Evolutionary conservation across 257 asterid genomes (phyloP).

Genomic region (Ocimum tenuiflorum): DNA sequence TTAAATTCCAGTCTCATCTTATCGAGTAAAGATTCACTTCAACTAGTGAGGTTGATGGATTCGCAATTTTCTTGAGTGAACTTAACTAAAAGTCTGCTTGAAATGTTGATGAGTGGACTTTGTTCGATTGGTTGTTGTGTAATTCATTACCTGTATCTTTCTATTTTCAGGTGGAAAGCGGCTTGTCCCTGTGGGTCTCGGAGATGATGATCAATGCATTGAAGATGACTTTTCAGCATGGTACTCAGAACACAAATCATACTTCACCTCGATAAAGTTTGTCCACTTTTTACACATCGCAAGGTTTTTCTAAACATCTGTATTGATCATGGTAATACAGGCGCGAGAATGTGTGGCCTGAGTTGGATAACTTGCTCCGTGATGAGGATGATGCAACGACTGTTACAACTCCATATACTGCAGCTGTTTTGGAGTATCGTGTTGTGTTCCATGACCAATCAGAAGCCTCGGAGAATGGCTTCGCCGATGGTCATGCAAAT

Average conservation of each 20-base stretch:
- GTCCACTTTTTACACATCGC: neutral
- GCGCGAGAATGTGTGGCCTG: slow-evolving; percentile 93
- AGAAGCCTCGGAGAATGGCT: slow-evolving; percentile 36
- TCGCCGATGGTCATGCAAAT: slow-evolving; percentile 49
- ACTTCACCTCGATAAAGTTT: neutral
- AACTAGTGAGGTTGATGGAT: neutral
- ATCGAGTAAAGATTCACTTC: neutral
- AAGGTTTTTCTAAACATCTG: neutral
- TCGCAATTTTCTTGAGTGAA: no score
- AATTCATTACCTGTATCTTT: neutral
- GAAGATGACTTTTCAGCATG: slow-evolving; percentile 97
- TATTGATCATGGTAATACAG: slow-evolving; percentile 41
- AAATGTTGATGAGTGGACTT: neutral
- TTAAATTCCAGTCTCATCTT: neutral
- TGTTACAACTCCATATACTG: slow-evolving; percentile 78
- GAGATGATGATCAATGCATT: slow-evolving; percentile 98
- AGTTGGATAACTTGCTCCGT: slow-evolving; percentile 67
- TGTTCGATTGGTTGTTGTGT: slow-evolving; percentile 2
- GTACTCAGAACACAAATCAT: slow-evolving; percentile 29
- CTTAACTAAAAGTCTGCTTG: neutral
- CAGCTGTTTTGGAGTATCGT: slow-evolving; percentile 82
- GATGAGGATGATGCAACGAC: slow-evolving; percentile 59
- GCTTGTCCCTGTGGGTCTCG: slow-evolving; percentile 84
- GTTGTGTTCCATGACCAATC: slow-evolving; percentile 61
- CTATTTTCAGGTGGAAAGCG: slow-evolving; percentile 64